Base-by-base conservation (phyloP, 2,329 filamentous ascomycete genomes). In the Aureobasidium sp. region DNA sequence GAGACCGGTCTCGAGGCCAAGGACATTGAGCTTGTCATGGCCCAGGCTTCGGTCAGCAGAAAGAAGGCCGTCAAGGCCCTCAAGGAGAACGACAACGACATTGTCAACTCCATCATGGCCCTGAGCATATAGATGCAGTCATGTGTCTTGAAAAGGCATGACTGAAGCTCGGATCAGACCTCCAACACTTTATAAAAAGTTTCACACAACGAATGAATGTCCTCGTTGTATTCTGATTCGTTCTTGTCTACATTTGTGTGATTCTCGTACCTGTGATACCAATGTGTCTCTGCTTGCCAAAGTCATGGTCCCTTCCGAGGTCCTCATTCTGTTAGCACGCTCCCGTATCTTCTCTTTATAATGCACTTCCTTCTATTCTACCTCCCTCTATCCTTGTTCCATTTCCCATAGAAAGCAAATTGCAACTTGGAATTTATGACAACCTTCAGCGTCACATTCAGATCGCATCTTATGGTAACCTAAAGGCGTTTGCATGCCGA, bases 71-170 rank as follows among this genome's bases (percentile, higher is more conserved):
- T 99, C 82, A 99, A 97, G 82, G 94, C 95, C 62, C 84, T 99
- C 75, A 92, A 91, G 83, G 94, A 97, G 83, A 99, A 99, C 76
- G 93, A 97, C 81, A 97, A 97, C 74, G 94, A 99, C 77, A 99
- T 99, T 81, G 94, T 99, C 83, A 99, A 99, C 85, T 97, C 94
- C 72, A 99, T 99, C 82, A 99, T 99, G 94, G 92, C 93, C 70
- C 82, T 99, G 67, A 82, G 79, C 73, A 81, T 81, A 80, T 82
- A 75, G 65, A 42, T 52, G 27, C 22, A 44, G 55, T 47, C 41
- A 20, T 9, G 5, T 25, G n/a, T 45, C 52, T 42, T 20, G 15
- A 14, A 3, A 14, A 41, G 53, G 25, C 14, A 34, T 57, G 53
- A 57, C 31, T 45, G 41, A 57, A 31, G 53, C 53, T 57, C 29